Base-by-base conservation (phyloP, 2,329 filamentous ascomycete genomes). In the Penicillium capsulatum region DNA sequence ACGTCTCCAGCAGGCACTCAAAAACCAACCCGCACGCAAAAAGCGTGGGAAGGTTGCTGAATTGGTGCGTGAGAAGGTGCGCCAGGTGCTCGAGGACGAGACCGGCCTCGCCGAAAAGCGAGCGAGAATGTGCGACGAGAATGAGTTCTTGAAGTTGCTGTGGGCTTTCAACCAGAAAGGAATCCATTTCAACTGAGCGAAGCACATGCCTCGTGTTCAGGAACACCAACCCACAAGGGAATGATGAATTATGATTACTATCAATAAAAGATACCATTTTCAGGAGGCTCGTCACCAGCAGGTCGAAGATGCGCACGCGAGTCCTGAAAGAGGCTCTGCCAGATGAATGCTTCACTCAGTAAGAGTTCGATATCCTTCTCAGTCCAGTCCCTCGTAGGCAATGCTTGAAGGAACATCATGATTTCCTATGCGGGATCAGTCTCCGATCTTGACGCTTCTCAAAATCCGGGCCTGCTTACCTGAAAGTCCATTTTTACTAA, bases 351-450 rank as follows among this genome's bases (percentile, higher is more conserved):
- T 69, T 98, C 92, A 60, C 89, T 96, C 30, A 98, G 74, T 38
- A 98, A 73, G 42, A 98, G 76, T 65, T 97, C 92, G 56, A 98
- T 94, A 60, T 98, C 92, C 70, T 97, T 97, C 63, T 96, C 92
- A 1, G 88, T 96, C 92, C 92, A 98, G 38, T 84, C 79, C 54
- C 85, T 84, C 5, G 94, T 98, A 3, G 94, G 92, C 41, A 98
- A 71, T 31, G 88, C 86, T 68, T 98, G 92, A 38, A 98, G 71
- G 61, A 98, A 98, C 91, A 98, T 98, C 90, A 98, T 96, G 44
- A 95, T 84, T 65, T 96, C 91, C 70, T 97, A 77, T n/a, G 16
- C 15, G 24, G 10, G 13, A 20, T n/a, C 9, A 34, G 47, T 30
- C 26, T 28, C 26, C 13, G 10, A 11, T n/a, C 7, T 28, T 11